These are phyloP conservation scores for Saussurea involucrata DNA, from an alignment of 129 eudicot species.

Conservation along the genomic window DNA sequence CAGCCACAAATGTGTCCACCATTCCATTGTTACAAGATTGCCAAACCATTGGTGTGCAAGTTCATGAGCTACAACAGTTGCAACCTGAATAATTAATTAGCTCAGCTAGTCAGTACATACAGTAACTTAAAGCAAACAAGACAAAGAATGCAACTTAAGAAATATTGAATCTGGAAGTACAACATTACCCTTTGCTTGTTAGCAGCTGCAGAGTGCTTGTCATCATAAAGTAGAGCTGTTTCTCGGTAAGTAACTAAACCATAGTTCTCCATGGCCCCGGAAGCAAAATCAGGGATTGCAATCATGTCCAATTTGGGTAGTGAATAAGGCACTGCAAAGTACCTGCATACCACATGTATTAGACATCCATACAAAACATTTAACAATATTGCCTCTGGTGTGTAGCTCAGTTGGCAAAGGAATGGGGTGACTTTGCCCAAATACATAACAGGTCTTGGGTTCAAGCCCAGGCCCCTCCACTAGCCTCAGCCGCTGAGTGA, in stretches of 20 bases:
- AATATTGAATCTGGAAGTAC: not conserved
- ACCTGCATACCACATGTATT: constrained; percentile 38
- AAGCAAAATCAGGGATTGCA: constrained; percentile 99
- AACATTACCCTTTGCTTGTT: constrained; percentile 90
- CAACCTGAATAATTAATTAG: constrained; percentile 50
- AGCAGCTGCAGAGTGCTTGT: constrained; percentile 93
- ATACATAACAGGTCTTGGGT: no score
- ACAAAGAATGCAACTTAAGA: not conserved
- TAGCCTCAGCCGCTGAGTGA: no score
- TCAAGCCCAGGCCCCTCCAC: no score
- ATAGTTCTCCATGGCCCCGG: constrained; percentile 98
- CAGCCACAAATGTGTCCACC: constrained; percentile 99
- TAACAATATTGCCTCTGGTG: not conserved
- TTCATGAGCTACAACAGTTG: constrained; percentile 96
- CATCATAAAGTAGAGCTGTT: constrained; percentile 89
- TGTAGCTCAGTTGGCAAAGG: no score
- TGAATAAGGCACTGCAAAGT: constrained; percentile 91
- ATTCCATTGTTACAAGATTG: constrained; percentile 98
- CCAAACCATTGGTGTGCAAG: constrained; percentile 99
- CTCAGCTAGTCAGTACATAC: constrained; percentile 6
- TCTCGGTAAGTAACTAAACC: constrained; percentile 97
- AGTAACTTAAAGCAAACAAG: constrained; percentile 1
- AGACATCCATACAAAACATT: not conserved
- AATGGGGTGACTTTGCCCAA: no score
- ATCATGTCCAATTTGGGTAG: constrained; percentile 96